Evolutionary conservation across 345 rosid species (phyloP).

Genomic region (Pelargonium nanum): DNA sequence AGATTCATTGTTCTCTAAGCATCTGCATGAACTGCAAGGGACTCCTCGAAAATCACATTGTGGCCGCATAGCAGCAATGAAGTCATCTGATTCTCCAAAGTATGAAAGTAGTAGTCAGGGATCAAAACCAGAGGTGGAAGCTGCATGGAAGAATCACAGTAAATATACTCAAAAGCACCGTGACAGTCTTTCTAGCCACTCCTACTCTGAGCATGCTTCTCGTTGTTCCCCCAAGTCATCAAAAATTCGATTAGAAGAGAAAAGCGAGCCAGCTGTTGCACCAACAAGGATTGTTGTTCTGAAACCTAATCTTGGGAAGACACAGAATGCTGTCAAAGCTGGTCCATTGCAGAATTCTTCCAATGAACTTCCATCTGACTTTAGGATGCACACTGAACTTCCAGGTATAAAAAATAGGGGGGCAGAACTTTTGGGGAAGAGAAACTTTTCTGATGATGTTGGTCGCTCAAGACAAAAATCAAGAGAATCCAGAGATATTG

Average conservation of each 20-base stretch:
- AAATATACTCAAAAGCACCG: slow-evolving; percentile 24
- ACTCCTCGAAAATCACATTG: slow-evolving; percentile 33
- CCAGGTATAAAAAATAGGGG: slow-evolving; percentile 29
- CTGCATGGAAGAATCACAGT: slow-evolving; percentile 16
- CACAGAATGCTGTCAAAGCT: slow-evolving; percentile 28
- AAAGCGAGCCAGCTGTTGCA: slow-evolving; percentile 20
- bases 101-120: slow-evolving; percentile 17
- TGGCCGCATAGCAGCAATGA: slow-evolving; percentile 27
- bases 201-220: slow-evolving; percentile 24
- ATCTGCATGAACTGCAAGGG: slow-evolving; percentile 55
- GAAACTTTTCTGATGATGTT: slow-evolving; percentile 31
- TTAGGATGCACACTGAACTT: slow-evolving; percentile 22
- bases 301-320: slow-evolving; percentile 71
- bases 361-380: slow-evolving; percentile 36
- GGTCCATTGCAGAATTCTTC: slow-evolving; percentile 44
- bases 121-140: slow-evolving; percentile 34
- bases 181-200: slow-evolving; percentile 19
- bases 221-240: slow-evolving; percentile 21
- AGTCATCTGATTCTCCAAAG: slow-evolving; percentile 26
- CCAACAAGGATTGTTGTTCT: slow-evolving; percentile 85
- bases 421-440: slow-evolving; percentile 26
- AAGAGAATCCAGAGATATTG: slow-evolving; percentile 57
- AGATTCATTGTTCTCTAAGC: slow-evolving; percentile 73
- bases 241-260: slow-evolving; percentile 33
- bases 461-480: slow-evolving; percentile 43